These are phyloP conservation scores for Alternaria angustiovoidea DNA, from an alignment of 2,329 filamentous ascomycete genomes.

Conservation along the genomic window DNA sequence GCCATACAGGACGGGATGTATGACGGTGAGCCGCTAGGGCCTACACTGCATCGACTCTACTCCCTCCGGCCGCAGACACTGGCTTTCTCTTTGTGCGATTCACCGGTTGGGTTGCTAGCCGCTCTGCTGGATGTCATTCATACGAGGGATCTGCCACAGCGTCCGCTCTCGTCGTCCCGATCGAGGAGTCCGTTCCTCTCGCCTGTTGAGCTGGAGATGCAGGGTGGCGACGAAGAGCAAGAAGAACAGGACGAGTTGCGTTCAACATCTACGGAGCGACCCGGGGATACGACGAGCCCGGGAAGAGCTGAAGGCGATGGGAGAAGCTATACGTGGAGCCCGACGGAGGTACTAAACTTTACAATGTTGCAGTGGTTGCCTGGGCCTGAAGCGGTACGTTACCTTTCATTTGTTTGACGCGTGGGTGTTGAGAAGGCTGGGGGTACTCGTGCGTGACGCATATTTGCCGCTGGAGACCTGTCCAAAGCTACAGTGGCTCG, in stretches of 20 bases:
- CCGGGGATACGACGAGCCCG: constrained; percentile 7
- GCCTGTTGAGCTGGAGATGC: constrained; percentile 39
- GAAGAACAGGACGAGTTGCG: constrained; percentile 9
- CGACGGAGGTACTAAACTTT: constrained; percentile 64
- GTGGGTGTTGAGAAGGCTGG: background rate
- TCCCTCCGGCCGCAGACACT: constrained; percentile 48
- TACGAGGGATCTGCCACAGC: constrained; percentile 23
- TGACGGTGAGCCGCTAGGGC: constrained; percentile 15
- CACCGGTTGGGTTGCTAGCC: constrained; percentile 47
- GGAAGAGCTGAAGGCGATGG: background rate
- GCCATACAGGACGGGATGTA: background rate
- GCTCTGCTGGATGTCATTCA: constrained; percentile 45
- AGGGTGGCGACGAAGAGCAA: constrained; percentile 19
- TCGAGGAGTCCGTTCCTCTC: constrained; percentile 44
- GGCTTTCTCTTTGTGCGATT: constrained; percentile 50
- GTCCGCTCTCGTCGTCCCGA: constrained; percentile 27
- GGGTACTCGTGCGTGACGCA: background rate
- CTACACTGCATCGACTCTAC: constrained; percentile 36
- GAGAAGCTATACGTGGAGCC: constrained; percentile 17
- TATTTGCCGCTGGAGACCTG: background rate
- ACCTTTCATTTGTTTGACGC: background rate
- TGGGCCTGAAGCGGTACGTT: constrained; percentile 61
- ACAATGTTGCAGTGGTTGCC: constrained; percentile 68
- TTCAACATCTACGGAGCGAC: background rate
- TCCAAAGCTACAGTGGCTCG: background rate